Conservation (phyloP, 2,329 filamentous ascomycete genomes). For the Aaosphaeria pasadenensis region DNA sequence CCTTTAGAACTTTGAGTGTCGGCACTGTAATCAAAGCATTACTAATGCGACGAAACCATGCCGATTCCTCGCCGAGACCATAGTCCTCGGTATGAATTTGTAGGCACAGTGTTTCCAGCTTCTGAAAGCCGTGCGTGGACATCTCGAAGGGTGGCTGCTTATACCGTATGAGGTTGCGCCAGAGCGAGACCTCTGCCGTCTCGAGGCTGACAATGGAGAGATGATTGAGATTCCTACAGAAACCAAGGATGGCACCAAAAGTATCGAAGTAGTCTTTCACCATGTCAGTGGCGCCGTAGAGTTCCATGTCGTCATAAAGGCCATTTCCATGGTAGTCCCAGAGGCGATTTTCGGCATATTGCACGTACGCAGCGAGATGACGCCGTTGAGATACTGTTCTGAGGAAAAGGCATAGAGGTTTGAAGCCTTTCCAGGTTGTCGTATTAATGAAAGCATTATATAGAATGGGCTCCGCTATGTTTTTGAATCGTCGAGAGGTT, state of each 20-base stretch:
- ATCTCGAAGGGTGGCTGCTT: not conserved
- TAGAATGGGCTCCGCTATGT: conserved; percentile 16
- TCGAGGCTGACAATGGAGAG: conserved; percentile 22
- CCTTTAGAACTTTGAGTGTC: conserved; percentile 10
- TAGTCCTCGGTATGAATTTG: conserved; percentile 12
- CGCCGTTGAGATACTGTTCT: conserved; percentile 7
- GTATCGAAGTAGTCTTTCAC: conserved; percentile 13
- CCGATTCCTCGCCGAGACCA: not conserved
- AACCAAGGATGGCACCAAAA: conserved; percentile 15
- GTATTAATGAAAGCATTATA: conserved; percentile 21
- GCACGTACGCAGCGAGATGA: conserved; percentile 6
- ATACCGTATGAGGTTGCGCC: conserved; percentile 11
- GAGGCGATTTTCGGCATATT: conserved; percentile 25
- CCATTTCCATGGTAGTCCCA: conserved; percentile 18
- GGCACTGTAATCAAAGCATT: conserved; percentile 7
- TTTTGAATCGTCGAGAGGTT: conserved; percentile 12
- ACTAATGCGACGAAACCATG: conserved; percentile 7
- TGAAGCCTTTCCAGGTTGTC: conserved; percentile 11
- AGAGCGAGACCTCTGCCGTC: conserved; percentile 14
- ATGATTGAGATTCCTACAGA: conserved; percentile 17
- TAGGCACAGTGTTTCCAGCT: conserved; percentile 12
- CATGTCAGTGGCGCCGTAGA: conserved; percentile 2
- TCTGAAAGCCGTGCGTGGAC: conserved; percentile 5
- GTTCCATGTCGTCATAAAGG: conserved; percentile 8
- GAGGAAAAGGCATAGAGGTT: conserved; percentile 14